Evolutionary conservation across 768 basidiomycete genomes (phyloP), one percentile per base, ranked within the genome.

Genomic region (Hygrophorus russula): DNA sequence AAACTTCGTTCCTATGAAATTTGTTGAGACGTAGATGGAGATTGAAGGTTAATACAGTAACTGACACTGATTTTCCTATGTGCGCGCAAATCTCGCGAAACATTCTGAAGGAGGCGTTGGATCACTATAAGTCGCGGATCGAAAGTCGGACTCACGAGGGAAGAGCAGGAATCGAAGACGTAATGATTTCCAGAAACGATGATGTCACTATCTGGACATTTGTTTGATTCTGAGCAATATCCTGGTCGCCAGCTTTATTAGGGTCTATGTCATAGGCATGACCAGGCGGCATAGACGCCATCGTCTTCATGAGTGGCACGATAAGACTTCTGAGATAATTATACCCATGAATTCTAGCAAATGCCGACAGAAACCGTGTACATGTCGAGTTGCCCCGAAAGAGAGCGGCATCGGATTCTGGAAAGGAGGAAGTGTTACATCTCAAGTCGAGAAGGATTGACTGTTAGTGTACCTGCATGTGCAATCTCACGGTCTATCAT

Each of bases 321-420:
- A 94, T 73, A 17, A 93, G 69, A 36, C 71, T 76, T 14, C 91
- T 74, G n/a, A 96, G 67, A 59, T 94, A 96, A 45, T 81, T 80
- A 59, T 94, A 96, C 3, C 92, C 93, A 48, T 92, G 88, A n/a
- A 84, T 77, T 55, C 73, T 80, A 3, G 87, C 88, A 52, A 93
- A 93, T 1, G 80, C 77, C 5, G 88, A 88, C 36, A 96, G 63
- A 46, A 97, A 81, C 34, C 85, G 68, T n/a, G 85, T 86, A 52
- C 82, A 89, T 1, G 85, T 86, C 2, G 85, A 82, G 58, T 94
- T 96, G 47, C 84, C 71, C 39, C 93, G 73, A 66, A 97, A 96
- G 6, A 97, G 64, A n/a, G 75, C 72, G 0, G 80, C 69, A 49
- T 93, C 88, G 51, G 70, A 81, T 32, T 78, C 92, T 90, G 58